Conservation (phyloP, 2,329 filamentous ascomycete genomes). For the Monilinia fructigena region DNA sequence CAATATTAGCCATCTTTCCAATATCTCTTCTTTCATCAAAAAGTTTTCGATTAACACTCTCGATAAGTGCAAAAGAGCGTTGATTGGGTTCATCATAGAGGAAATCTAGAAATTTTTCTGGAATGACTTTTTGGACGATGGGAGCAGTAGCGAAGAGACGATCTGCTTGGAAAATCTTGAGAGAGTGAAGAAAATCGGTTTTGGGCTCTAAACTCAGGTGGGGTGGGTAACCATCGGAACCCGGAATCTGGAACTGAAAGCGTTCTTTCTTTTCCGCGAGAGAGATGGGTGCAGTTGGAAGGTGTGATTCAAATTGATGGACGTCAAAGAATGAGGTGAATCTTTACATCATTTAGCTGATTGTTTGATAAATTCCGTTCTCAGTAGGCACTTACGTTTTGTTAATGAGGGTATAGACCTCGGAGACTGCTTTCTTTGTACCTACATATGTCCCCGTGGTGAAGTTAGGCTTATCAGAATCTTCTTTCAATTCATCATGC, state of each 20-base stretch:
- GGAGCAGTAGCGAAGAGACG: conserved; percentile 13
- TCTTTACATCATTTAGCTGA: not conserved
- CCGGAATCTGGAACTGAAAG: conserved; percentile 19
- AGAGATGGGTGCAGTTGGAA: not conserved
- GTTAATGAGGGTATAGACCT: conserved; percentile 14
- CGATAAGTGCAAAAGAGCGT: conserved; percentile 7
- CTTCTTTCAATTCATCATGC: not conserved
- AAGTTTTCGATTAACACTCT: conserved; percentile 9
- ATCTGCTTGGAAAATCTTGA: conserved; percentile 17
- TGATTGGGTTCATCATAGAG: conserved; percentile 18
- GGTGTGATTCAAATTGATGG: conserved; percentile 11
- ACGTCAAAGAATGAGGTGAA: conserved; percentile 20
- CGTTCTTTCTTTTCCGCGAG: conserved; percentile 11
- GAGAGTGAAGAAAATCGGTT: conserved; percentile 5
- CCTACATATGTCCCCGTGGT: conserved; percentile 15
- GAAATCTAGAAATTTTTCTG: conserved; percentile 16
- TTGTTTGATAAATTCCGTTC: not conserved
- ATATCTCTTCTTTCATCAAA: conserved; percentile 18
- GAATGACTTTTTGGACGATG: conserved; percentile 18
- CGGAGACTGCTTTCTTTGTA: conserved; percentile 20
- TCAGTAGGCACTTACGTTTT: not conserved
- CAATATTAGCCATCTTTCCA: conserved; percentile 23
- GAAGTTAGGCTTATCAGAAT: not conserved
- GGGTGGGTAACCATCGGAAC: conserved; percentile 14
- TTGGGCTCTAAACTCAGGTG: conserved; percentile 15